These are phyloP conservation scores for Boeremia exigua DNA, from an alignment of 2,329 filamentous ascomycete genomes.

Conservation along the genomic window DNA sequence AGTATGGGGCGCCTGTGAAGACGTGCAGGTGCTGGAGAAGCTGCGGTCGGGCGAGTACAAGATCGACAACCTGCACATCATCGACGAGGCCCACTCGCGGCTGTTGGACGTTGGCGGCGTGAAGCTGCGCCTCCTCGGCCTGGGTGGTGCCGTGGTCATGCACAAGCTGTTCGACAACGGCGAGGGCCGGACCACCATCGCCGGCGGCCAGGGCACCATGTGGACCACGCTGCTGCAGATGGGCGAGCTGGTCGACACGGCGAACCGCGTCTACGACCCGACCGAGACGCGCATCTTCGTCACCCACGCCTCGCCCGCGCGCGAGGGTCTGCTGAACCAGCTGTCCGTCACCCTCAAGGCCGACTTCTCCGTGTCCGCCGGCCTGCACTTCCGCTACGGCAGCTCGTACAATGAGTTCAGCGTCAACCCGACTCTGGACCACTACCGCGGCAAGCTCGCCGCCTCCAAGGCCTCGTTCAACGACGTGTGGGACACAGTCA, in stretches of 20 bases:
- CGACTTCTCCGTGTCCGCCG: conserved; percentile 96
- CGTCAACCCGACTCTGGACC: conserved; percentile 95
- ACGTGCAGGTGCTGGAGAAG: conserved; percentile 96
- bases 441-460: conserved; percentile 97
- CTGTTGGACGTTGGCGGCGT: conserved; percentile 93
- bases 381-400: conserved; percentile 96
- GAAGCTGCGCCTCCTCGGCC: conserved; percentile 89
- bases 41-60: conserved; percentile 98
- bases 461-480: conserved; percentile 98
- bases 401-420: conserved; percentile 99
- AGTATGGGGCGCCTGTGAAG: conserved; percentile 98
- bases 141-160: conserved; percentile 98
- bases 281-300: conserved; percentile 97
- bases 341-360: conserved; percentile 96
- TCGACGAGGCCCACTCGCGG: conserved; percentile 96
- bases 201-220: conserved; percentile 98
- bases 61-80: conserved; percentile 95
- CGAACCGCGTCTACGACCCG: conserved; percentile 96
- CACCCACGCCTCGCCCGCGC: conserved; percentile 94
- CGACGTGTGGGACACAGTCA: conserved; percentile 99
- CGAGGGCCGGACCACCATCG: conserved; percentile 96
- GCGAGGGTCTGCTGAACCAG: conserved; percentile 96
- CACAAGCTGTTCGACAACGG: conserved; percentile 99
- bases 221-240: conserved; percentile 98
- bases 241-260: conserved; percentile 96